Evolutionary conservation across 1,284 basidiomycete species (phyloP).

Genomic region (Tausonia pullulans): DNA sequence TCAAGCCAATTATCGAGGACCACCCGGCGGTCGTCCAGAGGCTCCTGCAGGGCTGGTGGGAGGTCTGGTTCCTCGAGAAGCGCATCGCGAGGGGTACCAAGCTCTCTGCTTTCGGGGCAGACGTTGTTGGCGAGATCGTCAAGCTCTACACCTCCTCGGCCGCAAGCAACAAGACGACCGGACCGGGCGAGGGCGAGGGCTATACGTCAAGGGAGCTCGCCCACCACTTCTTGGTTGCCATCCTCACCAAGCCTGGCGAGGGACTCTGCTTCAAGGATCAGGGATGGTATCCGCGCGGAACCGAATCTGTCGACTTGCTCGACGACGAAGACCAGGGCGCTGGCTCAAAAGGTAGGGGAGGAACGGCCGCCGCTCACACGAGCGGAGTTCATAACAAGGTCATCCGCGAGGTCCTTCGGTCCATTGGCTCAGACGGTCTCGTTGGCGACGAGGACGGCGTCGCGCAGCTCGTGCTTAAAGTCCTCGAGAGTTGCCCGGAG

Average conservation of each 20-base stretch:
- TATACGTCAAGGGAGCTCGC: conserved; percentile 61
- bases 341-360: conserved; percentile 29
- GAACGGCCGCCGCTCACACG: conserved; percentile 29
- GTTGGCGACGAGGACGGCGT: conserved; percentile 69
- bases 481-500: conserved; percentile 71
- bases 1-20: conserved; percentile 22
- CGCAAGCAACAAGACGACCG: conserved; percentile 41
- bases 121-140: conserved; percentile 58
- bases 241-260: conserved; percentile 69
- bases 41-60: conserved; percentile 31
- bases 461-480: conserved; percentile 69
- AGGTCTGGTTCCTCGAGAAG: conserved; percentile 31
- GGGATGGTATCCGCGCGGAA: conserved; percentile 71
- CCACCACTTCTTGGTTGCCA: conserved; percentile 75
- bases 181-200: conserved; percentile 21
- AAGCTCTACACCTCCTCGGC: conserved; percentile 70
- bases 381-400: conserved; percentile 66
- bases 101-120: conserved; percentile 41
- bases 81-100: conserved; percentile 15
- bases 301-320: conserved; percentile 31
- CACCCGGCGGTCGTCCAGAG: conserved; percentile 33
- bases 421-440: conserved; percentile 46
- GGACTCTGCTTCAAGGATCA: conserved; percentile 81
- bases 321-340: conserved; percentile 29
- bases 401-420: conserved; percentile 59